Conservation (phyloP, 345 rosid genomes). For the Eucalyptus caleyi region DNA sequence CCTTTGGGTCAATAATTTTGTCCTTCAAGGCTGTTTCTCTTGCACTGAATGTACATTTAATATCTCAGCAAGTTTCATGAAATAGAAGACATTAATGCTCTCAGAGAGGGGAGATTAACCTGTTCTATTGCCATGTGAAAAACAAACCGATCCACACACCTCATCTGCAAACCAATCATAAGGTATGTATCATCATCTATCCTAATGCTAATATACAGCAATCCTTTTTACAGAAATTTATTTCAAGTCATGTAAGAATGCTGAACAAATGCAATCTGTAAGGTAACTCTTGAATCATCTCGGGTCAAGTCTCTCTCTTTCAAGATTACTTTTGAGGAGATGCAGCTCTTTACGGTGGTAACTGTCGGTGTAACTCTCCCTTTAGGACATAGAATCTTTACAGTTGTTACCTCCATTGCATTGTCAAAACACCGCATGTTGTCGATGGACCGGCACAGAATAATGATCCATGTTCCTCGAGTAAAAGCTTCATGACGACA, state of each 20-base stretch:
- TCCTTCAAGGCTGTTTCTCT: neutral
- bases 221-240: neutral
- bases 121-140: neutral
- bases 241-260: conserved; percentile 15
- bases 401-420: neutral
- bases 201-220: neutral
- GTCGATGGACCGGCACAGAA: neutral
- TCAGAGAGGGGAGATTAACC: neutral
- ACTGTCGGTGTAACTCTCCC: neutral
- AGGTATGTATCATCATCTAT: neutral
- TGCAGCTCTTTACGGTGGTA: neutral
- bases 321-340: neutral
- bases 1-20: neutral
- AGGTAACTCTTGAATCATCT: neutral
- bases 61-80: neutral
- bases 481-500: neutral
- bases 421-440: neutral
- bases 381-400: neutral
- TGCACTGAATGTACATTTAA: neutral
- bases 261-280: conserved; percentile 18
- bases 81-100: neutral
- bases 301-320: neutral
- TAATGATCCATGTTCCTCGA: neutral
- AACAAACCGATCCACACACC: neutral
- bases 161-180: neutral